phyloP scores from a whole-genome alignment of 345 rosid genomes.

The Carallia brachiata region DNA sequence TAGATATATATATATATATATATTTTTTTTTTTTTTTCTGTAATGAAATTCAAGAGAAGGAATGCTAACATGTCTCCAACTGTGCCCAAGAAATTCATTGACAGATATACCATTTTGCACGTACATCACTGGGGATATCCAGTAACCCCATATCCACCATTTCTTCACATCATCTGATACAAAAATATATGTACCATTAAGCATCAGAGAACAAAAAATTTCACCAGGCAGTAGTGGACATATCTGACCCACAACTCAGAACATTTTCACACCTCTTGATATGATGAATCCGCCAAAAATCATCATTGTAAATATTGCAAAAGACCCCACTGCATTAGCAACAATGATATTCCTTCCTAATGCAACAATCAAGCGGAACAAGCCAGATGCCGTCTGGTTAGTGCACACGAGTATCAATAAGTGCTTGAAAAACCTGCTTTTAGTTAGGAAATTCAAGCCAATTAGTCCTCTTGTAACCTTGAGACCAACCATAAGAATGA shows the following conservation, averaged over 20 bases:
- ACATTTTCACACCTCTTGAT: constrained; percentile 33
- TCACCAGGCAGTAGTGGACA: not conserved
- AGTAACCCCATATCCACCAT: constrained; percentile 78
- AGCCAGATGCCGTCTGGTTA: constrained; percentile 56
- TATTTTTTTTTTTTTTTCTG: not conserved
- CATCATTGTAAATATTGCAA: constrained; percentile 40
- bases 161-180: constrained; percentile 43
- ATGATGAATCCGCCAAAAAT: constrained; percentile 64
- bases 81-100: constrained; percentile 61
- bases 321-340: constrained; percentile 58
- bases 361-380: constrained; percentile 55
- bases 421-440: constrained; percentile 53
- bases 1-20: too few relatives aligned
- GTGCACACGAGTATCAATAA: constrained; percentile 44
- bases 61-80: constrained; percentile 55
- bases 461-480: not conserved
- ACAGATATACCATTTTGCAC: constrained; percentile 57
- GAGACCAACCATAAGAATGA: not conserved
- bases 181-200: constrained; percentile 8
- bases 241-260: too few relatives aligned
- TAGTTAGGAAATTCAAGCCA: constrained; percentile 11
- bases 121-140: constrained; percentile 68
- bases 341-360: constrained; percentile 57
- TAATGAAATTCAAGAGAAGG: not conserved
- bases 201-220: constrained; percentile 6